Percentiles rank a stretch among this genome's conserved stretches.
phyloP scores from a whole-genome alignment of 2,329 filamentous ascomycete species.

The Lasiodiplodia citricola region DNA sequence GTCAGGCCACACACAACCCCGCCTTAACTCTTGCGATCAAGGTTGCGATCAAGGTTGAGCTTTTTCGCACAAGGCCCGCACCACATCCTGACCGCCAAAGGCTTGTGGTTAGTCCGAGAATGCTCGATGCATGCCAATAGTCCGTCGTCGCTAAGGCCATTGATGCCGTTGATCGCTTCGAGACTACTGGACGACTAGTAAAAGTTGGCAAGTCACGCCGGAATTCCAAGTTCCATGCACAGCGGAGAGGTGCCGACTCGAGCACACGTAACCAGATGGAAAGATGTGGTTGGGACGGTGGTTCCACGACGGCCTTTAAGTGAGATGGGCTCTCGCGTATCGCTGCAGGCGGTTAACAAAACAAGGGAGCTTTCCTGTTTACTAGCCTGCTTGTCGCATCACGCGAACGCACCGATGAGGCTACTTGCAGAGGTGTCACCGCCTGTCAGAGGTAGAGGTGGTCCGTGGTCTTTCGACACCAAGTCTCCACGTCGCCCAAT shows the following conservation, averaged over 20 bases:
- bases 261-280: constrained; percentile 5
- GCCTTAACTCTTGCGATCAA: not conserved
- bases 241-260: constrained; percentile 1
- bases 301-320: constrained; percentile 10
- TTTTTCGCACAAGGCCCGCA: not conserved
- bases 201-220: constrained; percentile 13
- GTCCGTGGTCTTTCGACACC: not conserved
- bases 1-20: not conserved
- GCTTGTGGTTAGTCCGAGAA: not conserved
- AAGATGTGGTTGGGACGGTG: constrained; percentile 5
- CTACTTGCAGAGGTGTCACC: not conserved
- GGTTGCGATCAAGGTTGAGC: not conserved
- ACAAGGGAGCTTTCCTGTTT: constrained; percentile 5
- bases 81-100: not conserved
- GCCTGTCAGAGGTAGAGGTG: not conserved
- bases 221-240: constrained; percentile 1
- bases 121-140: constrained; percentile 16
- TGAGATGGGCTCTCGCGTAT: not conserved
- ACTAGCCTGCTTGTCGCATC: not conserved
- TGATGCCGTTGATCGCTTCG: constrained; percentile 6
- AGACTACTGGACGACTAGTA: not conserved
- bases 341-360: constrained; percentile 2
- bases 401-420: not conserved
- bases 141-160: constrained; percentile 1
- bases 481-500: not conserved